These are phyloP conservation scores for Penicillium psychrosexuale DNA, from an alignment of 2,329 filamentous ascomycete genomes.

Conservation along the genomic window DNA sequence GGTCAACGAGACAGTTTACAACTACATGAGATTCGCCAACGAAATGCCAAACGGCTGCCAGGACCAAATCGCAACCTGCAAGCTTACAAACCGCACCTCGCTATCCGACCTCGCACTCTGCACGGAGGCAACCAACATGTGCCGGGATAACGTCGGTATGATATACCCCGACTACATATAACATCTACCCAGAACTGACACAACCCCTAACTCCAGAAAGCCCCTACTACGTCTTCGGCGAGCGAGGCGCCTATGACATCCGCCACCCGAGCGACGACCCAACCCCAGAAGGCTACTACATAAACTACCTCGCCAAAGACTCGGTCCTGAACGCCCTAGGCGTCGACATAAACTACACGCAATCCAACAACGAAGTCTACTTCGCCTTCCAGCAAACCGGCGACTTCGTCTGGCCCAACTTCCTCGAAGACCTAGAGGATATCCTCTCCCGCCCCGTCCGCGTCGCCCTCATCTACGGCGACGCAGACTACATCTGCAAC, in stretches of 20 bases:
- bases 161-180: neutral
- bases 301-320: constrained; percentile 63
- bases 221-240: constrained; percentile 54
- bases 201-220: constrained; percentile 35
- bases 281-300: constrained; percentile 61
- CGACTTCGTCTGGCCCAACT: constrained; percentile 63
- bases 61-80: constrained; percentile 66
- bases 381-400: constrained; percentile 53
- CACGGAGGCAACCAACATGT: constrained; percentile 54
- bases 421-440: constrained; percentile 57
- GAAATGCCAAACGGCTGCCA: constrained; percentile 60
- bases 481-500: constrained; percentile 57
- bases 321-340: constrained; percentile 59
- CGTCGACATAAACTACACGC: constrained; percentile 59
- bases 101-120: constrained; percentile 52
- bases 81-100: constrained; percentile 57
- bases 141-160: constrained; percentile 53
- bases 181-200: neutral
- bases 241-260: constrained; percentile 61
- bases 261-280: constrained; percentile 56
- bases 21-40: constrained; percentile 57
- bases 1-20: constrained; percentile 58
- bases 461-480: constrained; percentile 69
- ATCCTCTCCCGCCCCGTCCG: constrained; percentile 62
- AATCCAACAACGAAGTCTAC: constrained; percentile 43